These are phyloP conservation scores for Porcisia deanei DNA, from an alignment of 208 protist species.

Conservation along the genomic window DNA sequence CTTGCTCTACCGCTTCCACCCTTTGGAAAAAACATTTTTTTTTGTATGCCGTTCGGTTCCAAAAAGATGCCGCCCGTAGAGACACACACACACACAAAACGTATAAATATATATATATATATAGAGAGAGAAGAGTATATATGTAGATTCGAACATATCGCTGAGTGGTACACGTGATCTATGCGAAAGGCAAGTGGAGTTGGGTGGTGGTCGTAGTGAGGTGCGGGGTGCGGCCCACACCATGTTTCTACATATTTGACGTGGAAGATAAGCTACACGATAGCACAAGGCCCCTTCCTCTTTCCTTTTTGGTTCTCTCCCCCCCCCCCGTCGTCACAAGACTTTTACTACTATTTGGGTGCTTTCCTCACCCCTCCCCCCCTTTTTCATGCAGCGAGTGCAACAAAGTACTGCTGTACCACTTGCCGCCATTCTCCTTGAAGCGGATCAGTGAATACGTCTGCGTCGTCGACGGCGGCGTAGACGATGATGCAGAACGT, in stretches of 20 bases:
- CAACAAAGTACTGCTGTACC: slow-evolving; percentile 53
- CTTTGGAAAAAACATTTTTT: background rate
- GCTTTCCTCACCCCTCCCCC: background rate
- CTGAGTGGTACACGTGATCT: background rate
- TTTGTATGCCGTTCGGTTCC: background rate
- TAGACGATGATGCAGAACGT: slow-evolving; percentile 63
- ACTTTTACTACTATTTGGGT: background rate
- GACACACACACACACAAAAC: too few relatives aligned
- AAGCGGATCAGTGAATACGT: slow-evolving; percentile 9
- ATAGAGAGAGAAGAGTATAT: background rate
- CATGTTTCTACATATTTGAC: background rate
- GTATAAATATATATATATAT: background rate
- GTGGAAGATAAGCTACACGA: background rate
- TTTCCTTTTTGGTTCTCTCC: background rate
- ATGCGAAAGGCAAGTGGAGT: background rate
- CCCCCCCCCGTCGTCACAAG: background rate
- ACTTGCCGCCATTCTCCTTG: slow-evolving; percentile 47
- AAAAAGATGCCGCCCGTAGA: background rate
- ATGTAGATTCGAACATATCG: too few relatives aligned
- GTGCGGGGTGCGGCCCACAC: background rate
- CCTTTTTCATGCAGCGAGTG: slow-evolving; percentile 17
- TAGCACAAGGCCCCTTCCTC: too few relatives aligned
- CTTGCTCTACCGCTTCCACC: background rate
- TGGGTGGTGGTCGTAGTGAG: background rate
- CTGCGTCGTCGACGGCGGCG: slow-evolving; percentile 34